Evolutionary conservation across 2,329 filamentous ascomycete genomes (phyloP).

Genomic region (Rasamsonia emersonii): DNA sequence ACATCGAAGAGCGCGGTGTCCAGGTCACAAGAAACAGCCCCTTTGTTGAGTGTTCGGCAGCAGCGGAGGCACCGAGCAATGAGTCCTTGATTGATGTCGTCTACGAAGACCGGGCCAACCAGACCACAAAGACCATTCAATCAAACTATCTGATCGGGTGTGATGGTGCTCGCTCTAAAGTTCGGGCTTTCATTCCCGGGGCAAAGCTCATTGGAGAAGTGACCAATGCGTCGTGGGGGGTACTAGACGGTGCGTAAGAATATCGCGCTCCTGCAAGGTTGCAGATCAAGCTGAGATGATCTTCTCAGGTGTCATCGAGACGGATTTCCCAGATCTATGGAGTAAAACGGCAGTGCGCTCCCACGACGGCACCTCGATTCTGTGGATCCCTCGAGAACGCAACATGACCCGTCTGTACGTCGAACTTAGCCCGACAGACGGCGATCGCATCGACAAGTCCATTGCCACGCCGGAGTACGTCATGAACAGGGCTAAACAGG

Average conservation of each 20-base stretch:
- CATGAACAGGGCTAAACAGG: conserved; percentile 53
- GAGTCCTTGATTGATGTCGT: conserved; percentile 37
- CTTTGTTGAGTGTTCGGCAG: conserved; percentile 49
- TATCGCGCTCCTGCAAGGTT: conserved; percentile 35
- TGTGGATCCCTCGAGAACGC: conserved; percentile 58
- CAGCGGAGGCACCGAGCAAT: conserved; percentile 24
- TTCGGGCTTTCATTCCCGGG: conserved; percentile 45
- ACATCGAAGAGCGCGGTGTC: conserved; percentile 56
- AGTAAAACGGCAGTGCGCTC: conserved; percentile 52
- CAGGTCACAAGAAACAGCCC: conserved; percentile 56
- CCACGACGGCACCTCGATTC: conserved; percentile 46
- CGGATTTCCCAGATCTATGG: conserved; percentile 53
- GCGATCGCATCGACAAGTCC: conserved; percentile 44
- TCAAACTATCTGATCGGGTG: conserved; percentile 60
- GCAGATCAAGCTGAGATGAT: neutral
- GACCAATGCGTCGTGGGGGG: conserved; percentile 32
- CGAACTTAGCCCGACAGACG: conserved; percentile 45
- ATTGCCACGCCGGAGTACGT: conserved; percentile 58
- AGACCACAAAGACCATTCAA: conserved; percentile 33
- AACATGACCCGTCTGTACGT: conserved; percentile 58
- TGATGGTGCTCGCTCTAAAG: conserved; percentile 61
- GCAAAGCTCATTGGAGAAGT: conserved; percentile 49
- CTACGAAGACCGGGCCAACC: conserved; percentile 30
- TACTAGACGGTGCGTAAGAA: conserved; percentile 20
- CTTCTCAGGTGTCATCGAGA: conserved; percentile 38